Evolutionary conservation across 805 yeast genomes (phyloP).

Genomic region (Kodamaea leandrae): DNA sequence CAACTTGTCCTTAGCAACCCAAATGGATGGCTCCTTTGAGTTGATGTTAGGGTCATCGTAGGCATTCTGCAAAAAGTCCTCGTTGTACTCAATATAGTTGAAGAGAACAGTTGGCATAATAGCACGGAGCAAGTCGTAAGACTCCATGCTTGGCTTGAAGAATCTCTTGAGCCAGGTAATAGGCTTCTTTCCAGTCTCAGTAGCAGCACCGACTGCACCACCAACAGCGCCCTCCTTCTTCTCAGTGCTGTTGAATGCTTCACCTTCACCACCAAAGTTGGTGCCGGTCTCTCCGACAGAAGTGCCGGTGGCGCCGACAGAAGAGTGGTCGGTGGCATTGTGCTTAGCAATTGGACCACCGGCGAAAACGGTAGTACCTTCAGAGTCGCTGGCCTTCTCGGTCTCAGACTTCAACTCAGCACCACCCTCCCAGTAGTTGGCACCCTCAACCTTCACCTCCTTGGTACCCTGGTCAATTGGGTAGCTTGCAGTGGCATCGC

Average conservation of each 20-base stretch:
- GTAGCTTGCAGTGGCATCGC: conserved; percentile 45
- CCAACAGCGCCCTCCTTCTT: conserved; percentile 2
- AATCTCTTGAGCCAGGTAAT: conserved; percentile 37
- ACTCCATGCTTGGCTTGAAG: conserved; percentile 47
- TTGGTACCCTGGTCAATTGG: conserved; percentile 66
- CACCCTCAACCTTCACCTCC: conserved; percentile 55
- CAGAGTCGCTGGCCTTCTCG: conserved; percentile 10
- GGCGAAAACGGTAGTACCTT: conserved; percentile 6
- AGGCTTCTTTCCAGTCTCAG: conserved; percentile 16
- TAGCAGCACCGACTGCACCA: conserved; percentile 12
- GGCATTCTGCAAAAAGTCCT: conserved; percentile 39
- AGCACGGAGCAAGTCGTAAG: conserved; percentile 45
- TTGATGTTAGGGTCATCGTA: conserved; percentile 57
- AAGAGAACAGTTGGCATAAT: conserved; percentile 42
- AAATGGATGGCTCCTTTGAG: conserved; percentile 59
- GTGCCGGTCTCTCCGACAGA: conserved; percentile 1
- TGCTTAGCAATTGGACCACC: conserved; percentile 6
- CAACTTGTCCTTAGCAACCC: conserved; percentile 68
- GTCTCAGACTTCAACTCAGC: conserved; percentile 29
- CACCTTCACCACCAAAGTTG: neutral
- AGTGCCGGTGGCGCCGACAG: conserved; percentile 15
- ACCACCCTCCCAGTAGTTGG: conserved; percentile 46
- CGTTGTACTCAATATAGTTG: conserved; percentile 41
- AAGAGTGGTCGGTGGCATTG: conserved; percentile 3
- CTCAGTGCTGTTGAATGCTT: neutral